phyloP scores from a whole-genome alignment of 1,139 yeast species.

The Yamadazyma atlantica region DNA sequence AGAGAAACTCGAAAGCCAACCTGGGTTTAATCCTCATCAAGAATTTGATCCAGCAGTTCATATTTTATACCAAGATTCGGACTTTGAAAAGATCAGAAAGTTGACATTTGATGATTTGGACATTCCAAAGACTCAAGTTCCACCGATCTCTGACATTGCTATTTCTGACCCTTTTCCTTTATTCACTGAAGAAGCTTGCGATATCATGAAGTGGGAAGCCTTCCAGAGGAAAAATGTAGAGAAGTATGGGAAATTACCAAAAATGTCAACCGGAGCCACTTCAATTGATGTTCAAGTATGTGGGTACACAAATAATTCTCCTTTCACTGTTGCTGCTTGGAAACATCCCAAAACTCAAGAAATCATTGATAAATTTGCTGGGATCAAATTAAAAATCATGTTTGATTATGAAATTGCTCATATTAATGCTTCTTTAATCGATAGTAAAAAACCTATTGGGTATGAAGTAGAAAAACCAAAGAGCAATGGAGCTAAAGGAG shows the following conservation, averaged over 20 bases:
- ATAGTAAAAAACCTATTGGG: conserved; percentile 16
- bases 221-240: conserved; percentile 22
- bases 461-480: conserved; percentile 1
- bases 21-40: conserved; percentile 25
- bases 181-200: conserved; percentile 30
- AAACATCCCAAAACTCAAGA: conserved; percentile 19
- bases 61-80: conserved; percentile 22
- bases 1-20: conserved; percentile 18
- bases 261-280: conserved; percentile 24
- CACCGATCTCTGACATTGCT: conserved; percentile 25
- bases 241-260: conserved; percentile 27
- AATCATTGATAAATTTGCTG: conserved; percentile 24
- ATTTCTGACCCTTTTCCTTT: conserved; percentile 33
- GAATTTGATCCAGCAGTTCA: conserved; percentile 28
- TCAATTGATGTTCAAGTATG: conserved; percentile 30
- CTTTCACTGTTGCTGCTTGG: conserved; percentile 25
- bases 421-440: conserved; percentile 29
- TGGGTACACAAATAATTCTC: conserved; percentile 25
- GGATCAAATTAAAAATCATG: conserved; percentile 22
- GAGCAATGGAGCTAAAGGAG: conserved; percentile 11
- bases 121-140: conserved; percentile 26
- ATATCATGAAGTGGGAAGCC: conserved; percentile 33
- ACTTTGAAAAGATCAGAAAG: conserved; percentile 19
- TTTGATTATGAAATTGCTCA: conserved; percentile 30
- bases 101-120: conserved; percentile 25